These are phyloP conservation scores for Cyclostephanos tholiformis DNA, from an alignment of 108 stramenopile species.

Conservation along the genomic window DNA sequence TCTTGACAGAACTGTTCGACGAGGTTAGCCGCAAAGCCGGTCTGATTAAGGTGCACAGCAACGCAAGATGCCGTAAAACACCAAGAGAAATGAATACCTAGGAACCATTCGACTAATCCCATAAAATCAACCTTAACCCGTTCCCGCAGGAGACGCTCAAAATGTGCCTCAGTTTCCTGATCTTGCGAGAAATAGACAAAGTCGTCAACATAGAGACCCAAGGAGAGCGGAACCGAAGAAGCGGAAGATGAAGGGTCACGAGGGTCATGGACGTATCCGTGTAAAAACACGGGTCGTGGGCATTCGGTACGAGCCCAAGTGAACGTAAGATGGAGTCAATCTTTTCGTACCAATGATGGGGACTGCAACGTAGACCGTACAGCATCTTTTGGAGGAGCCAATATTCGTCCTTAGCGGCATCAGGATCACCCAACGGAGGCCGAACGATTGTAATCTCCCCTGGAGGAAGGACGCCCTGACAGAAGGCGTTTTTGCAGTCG, in stretches of 20 bases:
- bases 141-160: no score
- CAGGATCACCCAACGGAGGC: slow-evolving; percentile 27
- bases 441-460: slow-evolving; percentile 17
- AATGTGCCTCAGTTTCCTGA: not conserved
- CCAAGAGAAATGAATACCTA: no score
- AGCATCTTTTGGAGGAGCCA: slow-evolving; percentile 33
- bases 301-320: slow-evolving; percentile 19
- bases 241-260: not conserved
- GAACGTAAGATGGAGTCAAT: slow-evolving; percentile 2
- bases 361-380: slow-evolving; percentile 20
- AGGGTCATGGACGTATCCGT: not conserved
- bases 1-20: no score
- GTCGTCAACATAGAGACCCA: slow-evolving; percentile 31
- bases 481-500: no score
- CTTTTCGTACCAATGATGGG: slow-evolving; percentile 37
- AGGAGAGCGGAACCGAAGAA: not conserved
- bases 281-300: slow-evolving; percentile 40
- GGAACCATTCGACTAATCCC: no score
- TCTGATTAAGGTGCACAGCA: no score
- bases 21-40: no score
- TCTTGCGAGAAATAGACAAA: slow-evolving; percentile 17
- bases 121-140: no score
- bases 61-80: no score
- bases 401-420: slow-evolving; percentile 6
- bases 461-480: no score